Conservation (phyloP, 208 protist species). For the Crithidia sp. region DNA sequence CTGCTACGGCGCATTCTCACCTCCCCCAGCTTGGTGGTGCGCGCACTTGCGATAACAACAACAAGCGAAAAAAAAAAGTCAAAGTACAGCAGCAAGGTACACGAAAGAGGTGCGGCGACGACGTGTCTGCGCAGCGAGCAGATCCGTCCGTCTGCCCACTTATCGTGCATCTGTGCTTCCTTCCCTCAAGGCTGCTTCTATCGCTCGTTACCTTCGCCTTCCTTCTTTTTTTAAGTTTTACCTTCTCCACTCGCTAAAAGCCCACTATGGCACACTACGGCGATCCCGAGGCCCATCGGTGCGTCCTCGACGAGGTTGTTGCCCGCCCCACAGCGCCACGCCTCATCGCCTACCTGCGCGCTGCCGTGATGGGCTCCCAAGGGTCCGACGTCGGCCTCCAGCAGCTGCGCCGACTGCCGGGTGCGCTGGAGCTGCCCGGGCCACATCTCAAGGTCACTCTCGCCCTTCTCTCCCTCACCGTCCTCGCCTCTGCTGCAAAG, state of each 20-base stretch:
- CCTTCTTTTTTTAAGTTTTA: not conserved
- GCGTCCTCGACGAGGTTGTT: conserved; percentile 35
- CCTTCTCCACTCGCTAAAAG: not conserved
- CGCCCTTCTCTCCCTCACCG: conserved; percentile 29
- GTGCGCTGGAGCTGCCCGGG: conserved; percentile 1
- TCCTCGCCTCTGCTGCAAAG: conserved; percentile 19
- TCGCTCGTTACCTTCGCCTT: too few relatives aligned
- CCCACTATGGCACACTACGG: conserved; percentile 40
- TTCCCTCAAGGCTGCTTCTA: too few relatives aligned
- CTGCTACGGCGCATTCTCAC: too few relatives aligned
- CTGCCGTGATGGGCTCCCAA: conserved; percentile 31
- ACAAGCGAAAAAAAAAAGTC: too few relatives aligned
- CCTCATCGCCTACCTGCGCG: conserved; percentile 36
- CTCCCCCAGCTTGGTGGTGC: too few relatives aligned
- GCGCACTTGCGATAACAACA: too few relatives aligned
- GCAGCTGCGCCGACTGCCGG: conserved; percentile 14
- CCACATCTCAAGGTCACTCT: conserved; percentile 21
- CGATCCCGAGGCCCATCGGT: conserved; percentile 43
- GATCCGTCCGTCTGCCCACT: too few relatives aligned
- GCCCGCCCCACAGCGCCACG: conserved; percentile 9
- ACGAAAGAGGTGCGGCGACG: too few relatives aligned
- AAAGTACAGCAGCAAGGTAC: too few relatives aligned
- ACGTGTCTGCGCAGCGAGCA: too few relatives aligned
- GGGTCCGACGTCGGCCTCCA: conserved; percentile 28
- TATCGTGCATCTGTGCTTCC: too few relatives aligned